phyloP scores from a whole-genome alignment of 306 rosid species.

The Bauhinia variegata region DNA sequence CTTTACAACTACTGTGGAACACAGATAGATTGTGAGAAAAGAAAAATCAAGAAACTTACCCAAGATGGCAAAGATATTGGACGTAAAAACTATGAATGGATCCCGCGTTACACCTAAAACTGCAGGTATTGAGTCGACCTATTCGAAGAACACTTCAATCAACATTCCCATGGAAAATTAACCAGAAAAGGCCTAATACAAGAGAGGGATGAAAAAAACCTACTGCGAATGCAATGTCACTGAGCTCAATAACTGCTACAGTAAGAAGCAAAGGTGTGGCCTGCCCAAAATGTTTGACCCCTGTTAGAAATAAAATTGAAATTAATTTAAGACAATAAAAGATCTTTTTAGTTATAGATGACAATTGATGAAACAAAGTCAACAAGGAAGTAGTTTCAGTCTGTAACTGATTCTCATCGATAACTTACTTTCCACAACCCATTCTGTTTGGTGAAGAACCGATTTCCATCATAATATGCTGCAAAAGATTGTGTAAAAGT shows the following conservation, averaged over 20 bases:
- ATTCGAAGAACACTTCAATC: constrained; percentile 29
- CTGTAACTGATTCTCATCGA: constrained; percentile 28
- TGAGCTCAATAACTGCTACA: constrained; percentile 90
- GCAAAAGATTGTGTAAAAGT: constrained; percentile 44
- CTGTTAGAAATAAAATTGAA: constrained; percentile 85
- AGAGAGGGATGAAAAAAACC: constrained; percentile 43
- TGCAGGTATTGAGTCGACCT: constrained; percentile 98
- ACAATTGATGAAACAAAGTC: no score
- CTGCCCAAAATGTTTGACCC: constrained; percentile 99
- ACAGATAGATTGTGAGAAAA: constrained; percentile 2
- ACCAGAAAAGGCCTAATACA: constrained; percentile 25
- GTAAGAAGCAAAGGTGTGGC: constrained; percentile 99
- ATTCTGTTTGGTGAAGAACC: constrained; percentile 73
- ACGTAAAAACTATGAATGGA: constrained; percentile 83
- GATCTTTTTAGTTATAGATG: constrained; percentile 26
- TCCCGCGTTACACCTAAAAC: constrained; percentile 96
- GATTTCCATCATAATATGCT: constrained; percentile 78
- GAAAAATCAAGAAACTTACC: constrained; percentile 56
- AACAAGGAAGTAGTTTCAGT: constrained; percentile 32
- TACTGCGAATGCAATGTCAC: constrained; percentile 97
- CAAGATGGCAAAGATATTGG: constrained; percentile 88
- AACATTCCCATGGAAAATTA: constrained; percentile 31
- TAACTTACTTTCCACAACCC: constrained; percentile 81
- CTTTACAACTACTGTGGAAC: constrained; percentile 13
- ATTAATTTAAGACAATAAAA: constrained; percentile 54